A percentile compares a stretch with the other conserved stretches of the same genome.
Conservation (phyloP, 2,329 filamentous ascomycete species). For the Botrytis hyacinthi region DNA sequence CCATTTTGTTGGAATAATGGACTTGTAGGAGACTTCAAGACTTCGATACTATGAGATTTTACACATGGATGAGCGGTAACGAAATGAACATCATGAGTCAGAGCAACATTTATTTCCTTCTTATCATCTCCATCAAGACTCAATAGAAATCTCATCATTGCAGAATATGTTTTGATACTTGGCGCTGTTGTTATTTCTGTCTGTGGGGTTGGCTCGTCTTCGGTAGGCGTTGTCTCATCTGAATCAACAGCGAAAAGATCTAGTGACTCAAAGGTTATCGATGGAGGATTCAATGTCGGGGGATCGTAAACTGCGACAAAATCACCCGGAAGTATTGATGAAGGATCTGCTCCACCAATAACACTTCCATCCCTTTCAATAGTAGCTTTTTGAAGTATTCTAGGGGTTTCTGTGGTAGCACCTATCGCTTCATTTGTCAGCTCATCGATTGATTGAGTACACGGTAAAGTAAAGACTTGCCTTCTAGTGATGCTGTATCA, state of each 20-base stretch:
- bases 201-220: slow-evolving; percentile 36
- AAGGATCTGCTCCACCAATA: slow-evolving; percentile 55
- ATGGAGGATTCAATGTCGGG: slow-evolving; percentile 46
- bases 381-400: slow-evolving; percentile 59
- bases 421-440: slow-evolving; percentile 45
- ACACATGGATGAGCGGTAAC: slow-evolving; percentile 65
- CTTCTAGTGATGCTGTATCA: slow-evolving; percentile 45
- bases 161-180: slow-evolving; percentile 36
- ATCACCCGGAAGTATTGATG: slow-evolving; percentile 56
- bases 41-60: slow-evolving; percentile 54
- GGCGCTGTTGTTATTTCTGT: slow-evolving; percentile 23
- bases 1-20: slow-evolving; percentile 53
- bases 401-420: slow-evolving; percentile 52
- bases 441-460: background rate
- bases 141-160: slow-evolving; percentile 36
- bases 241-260: slow-evolving; percentile 50
- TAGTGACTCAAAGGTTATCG: slow-evolving; percentile 52
- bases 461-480: slow-evolving; percentile 23
- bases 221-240: slow-evolving; percentile 38
- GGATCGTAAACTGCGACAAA: slow-evolving; percentile 62
- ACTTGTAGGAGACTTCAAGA: slow-evolving; percentile 58
- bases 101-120: slow-evolving; percentile 37
- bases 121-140: slow-evolving; percentile 26
- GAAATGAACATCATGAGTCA: slow-evolving; percentile 61
- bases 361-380: slow-evolving; percentile 61